Percentiles rank a stretch among this genome's conserved stretches.
phyloP scores from a whole-genome alignment of 768 basidiomycete genomes.

The Leccinum sublutescens region DNA sequence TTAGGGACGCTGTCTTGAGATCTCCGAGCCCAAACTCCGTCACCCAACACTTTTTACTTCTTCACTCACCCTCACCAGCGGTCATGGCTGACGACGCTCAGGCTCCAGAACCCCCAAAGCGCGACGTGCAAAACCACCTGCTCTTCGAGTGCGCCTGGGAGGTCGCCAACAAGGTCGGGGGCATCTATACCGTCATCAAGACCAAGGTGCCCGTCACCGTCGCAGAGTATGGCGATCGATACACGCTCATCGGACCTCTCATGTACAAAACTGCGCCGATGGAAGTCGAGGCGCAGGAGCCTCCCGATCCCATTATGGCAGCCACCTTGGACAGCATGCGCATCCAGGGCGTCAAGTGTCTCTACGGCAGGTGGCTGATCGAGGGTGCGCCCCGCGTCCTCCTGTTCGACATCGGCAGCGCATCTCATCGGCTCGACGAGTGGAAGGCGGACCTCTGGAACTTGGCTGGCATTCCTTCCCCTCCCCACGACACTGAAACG shows the following conservation, averaged over 20 bases:
- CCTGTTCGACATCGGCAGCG: constrained; percentile 91
- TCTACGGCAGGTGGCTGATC: constrained; percentile 98
- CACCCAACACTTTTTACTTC: neutral
- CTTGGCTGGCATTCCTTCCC: constrained; percentile 94
- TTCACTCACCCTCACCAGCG: constrained; percentile 1
- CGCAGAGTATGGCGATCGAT: constrained; percentile 92
- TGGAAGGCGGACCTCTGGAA: constrained; percentile 99
- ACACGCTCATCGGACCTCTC: constrained; percentile 96
- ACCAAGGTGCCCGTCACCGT: constrained; percentile 99
- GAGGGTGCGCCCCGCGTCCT: constrained; percentile 95
- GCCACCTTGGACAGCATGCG: constrained; percentile 80
- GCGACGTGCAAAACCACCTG: constrained; percentile 75
- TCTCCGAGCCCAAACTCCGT: constrained; percentile 12
- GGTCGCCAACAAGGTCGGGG: constrained; percentile 98
- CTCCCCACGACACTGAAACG: constrained; percentile 95
- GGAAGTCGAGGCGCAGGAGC: constrained; percentile 96
- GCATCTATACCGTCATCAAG: constrained; percentile 99
- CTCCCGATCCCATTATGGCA: constrained; percentile 76
- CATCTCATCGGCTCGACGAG: constrained; percentile 87
- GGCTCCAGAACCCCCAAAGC: constrained; percentile 34
- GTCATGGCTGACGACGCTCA: constrained; percentile 21
- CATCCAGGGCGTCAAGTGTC: constrained; percentile 84
- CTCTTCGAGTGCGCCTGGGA: constrained; percentile 98
- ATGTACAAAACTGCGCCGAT: constrained; percentile 98
- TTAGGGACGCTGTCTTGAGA: constrained; percentile 14